Evolutionary conservation across 805 yeast genomes (phyloP).

Genomic region (Sugiyamaella qingdaonensis): DNA sequence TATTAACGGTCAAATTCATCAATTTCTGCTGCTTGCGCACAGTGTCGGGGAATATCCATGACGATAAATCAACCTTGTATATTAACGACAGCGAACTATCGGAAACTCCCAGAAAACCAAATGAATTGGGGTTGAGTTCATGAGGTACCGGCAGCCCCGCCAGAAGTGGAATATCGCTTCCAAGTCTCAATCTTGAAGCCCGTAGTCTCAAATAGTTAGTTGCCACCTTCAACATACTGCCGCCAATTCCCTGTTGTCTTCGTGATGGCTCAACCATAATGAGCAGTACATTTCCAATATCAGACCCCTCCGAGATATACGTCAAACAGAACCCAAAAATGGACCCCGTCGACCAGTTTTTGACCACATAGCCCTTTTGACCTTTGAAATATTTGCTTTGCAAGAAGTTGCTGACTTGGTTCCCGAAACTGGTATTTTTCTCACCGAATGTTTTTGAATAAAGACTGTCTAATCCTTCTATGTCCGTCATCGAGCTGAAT

Average conservation of each 20-base stretch:
- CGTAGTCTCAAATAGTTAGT: background rate
- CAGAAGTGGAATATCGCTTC: background rate
- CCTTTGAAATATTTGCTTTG: background rate
- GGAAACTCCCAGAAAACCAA: background rate
- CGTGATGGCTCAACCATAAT: background rate
- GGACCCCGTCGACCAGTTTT: background rate
- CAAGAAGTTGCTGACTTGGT: background rate
- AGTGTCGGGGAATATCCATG: background rate
- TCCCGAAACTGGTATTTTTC: background rate
- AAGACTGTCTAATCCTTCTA: conserved; percentile 42
- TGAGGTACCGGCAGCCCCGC: background rate
- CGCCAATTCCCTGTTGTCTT: background rate
- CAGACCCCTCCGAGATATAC: background rate
- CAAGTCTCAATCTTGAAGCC: background rate
- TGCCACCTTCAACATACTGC: background rate
- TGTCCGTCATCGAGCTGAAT: conserved; percentile 47
- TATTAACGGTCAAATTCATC: background rate
- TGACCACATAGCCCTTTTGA: background rate
- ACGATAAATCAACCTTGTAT: background rate
- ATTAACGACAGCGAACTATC: background rate
- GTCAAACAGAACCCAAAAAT: background rate
- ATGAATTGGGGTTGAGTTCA: background rate
- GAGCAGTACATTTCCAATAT: background rate
- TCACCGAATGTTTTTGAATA: conserved; percentile 6
- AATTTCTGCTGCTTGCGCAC: background rate